Evolutionary conservation across 352 stramenopile genomes (phyloP).

Genomic region (Hyaloperonospora arabidopsidis): DNA sequence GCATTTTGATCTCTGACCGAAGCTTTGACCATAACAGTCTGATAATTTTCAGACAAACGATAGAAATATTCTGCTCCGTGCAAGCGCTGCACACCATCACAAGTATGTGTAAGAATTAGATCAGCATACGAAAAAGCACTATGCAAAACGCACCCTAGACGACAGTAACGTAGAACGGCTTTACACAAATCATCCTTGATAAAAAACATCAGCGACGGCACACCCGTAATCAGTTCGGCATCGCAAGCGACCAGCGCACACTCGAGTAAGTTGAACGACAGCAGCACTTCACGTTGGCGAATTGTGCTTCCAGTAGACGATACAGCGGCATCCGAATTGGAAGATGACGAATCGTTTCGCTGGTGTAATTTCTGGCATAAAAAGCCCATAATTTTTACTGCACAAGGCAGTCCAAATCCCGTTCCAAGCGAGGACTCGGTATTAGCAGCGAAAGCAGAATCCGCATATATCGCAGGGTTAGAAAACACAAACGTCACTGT

Average conservation of each 20-base stretch:
- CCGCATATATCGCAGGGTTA: constrained; percentile 40
- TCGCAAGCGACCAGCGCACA: constrained; percentile 49
- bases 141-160: constrained; percentile 41
- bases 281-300: constrained; percentile 51
- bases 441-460: constrained; percentile 10
- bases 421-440: constrained; percentile 7
- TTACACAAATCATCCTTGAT: constrained; percentile 81
- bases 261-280: constrained; percentile 65
- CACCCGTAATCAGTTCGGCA: constrained; percentile 34
- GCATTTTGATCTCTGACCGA: constrained; percentile 65
- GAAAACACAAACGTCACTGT: constrained; percentile 64
- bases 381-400: constrained; percentile 74
- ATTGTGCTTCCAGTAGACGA: constrained; percentile 13
- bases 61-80: constrained; percentile 42
- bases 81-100: constrained; percentile 31
- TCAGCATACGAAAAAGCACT: constrained; percentile 1
- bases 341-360: constrained; percentile 25
- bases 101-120: constrained; percentile 2
- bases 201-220: constrained; percentile 70
- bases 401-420: constrained; percentile 65
- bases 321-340: constrained; percentile 12
- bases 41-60: constrained; percentile 56
- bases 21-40: constrained; percentile 72
- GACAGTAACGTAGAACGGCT: constrained; percentile 59
- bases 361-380: constrained; percentile 74